Evolutionary conservation across 352 stramenopile species (phyloP), one percentile per base, ranked within the genome.

Genomic region (Blastocystis sp.): DNA sequence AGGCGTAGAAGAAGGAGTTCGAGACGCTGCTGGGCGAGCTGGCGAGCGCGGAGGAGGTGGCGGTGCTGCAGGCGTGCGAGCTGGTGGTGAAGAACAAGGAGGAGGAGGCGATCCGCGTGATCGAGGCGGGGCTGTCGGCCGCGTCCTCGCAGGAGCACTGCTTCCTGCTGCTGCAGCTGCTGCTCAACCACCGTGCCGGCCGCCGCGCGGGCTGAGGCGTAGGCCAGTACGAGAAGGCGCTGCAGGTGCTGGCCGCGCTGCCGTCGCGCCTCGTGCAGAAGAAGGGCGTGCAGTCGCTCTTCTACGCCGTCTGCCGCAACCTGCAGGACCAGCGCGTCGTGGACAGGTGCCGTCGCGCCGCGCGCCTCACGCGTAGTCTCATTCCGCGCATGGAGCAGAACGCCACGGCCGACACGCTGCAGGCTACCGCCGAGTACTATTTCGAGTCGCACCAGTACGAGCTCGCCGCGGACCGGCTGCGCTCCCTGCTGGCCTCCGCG

Each of bases 371-470:
- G 48, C 14, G 28, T 74, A 74, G 64, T 14, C 64, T 74, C 17
- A 74, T 74, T 11, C 64, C 34, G 11, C 21, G 10, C 24, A 42
- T 68, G 61, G 57, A 57, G 14, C 19, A 54, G 1, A n/a, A 28
- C 3, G 21, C 74, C 17, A 45, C 24, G 9, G 24, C 57, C n/a
- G 48, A 61, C 57, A 34, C 60, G 9, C 38, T 68, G 3, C 74
- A 84, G 34, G 74, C 74, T 14, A 84, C 74, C 6, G 74, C 74
- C 34, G 19, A 34, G 4, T 84, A 70, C 48, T 84, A 70, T 38
- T 84, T 84, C 28, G 52, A 84, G 9, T 57, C 57, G 17, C 74
- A 84, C 11, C 74, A 84, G 24, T 84, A 84, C 54, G 74, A 84
- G 9, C 57, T 84, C 3, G 74, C 54, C 3, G 28, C 24, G n/a